Evolutionary conservation across 169 alveolate genomes (phyloP), one percentile per base, ranked within the genome.

Genomic region (Eimeria tenella): DNA sequence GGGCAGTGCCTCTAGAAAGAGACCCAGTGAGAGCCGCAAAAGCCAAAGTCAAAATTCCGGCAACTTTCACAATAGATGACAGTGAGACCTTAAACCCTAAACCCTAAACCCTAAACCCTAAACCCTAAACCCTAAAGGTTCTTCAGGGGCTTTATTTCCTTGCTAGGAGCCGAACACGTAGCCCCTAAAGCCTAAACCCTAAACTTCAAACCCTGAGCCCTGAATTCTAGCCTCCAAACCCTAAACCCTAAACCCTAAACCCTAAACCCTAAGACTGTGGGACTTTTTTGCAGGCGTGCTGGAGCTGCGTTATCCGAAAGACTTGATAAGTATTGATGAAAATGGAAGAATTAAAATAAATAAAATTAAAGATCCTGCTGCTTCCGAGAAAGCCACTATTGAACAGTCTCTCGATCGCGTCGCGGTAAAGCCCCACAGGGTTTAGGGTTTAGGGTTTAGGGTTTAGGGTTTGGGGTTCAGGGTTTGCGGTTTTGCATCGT

Each of bases 301-400:
- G 31, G 86, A 75, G 86, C 58, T 75, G 86, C 86, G 86, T 10
- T 75, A 75, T 50, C 58, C 23, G 63, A 75, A 75, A 62, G 52
- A n/a, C 11, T 75, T 13, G 3, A 75, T 75, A 10, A 75, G 50
- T 11, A 5, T 52, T 5, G 86, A 75, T 62, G 23, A 75, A 50
- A 62, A 75, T 21, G 86, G 86, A 7, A 5, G 7, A 25, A 77
- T 77, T 49, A 60, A 31, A 15, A 60, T 31, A 11, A 77, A 31
- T 25, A 8, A 7, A 8, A 52, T 49, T 3, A 77, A 77, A 77
- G 86, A 77, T 49, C 86, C 86, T 19, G 25, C 49, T 9, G 23
- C 25, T 13, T 19, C 23, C n/a, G 86, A 49, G n/a, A 17, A 8
- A 10, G 86, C 65, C 49, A 52, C 15, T 9, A 77, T 77, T 50